A percentile compares a stretch with the other conserved stretches of the same genome.
These are phyloP conservation scores for Pythium rhizo-oryzae DNA, from an alignment of 352 stramenopile genomes.

Conservation along the genomic window DNA sequence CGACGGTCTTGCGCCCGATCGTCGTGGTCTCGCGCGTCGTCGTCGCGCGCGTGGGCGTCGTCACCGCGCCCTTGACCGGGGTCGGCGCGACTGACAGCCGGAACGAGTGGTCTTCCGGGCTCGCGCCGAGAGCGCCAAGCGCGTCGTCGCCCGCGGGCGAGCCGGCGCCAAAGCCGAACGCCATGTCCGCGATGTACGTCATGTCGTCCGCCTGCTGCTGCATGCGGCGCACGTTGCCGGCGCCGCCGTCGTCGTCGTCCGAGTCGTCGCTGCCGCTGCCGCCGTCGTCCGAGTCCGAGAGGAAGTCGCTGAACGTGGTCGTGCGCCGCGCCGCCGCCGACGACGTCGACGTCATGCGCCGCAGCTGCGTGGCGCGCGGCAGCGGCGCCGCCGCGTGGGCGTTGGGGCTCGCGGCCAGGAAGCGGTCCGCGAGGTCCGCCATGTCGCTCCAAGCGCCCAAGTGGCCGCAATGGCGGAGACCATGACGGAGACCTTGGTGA, in stretches of 20 bases:
- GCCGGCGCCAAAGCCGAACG: conserved; percentile 21
- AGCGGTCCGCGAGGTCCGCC: no score
- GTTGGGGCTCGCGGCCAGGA: no score
- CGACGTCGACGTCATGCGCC: conserved; percentile 23
- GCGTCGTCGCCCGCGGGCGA: conserved; percentile 1
- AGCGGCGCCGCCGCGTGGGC: no score
- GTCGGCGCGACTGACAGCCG: not conserved
- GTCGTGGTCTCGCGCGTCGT: not conserved
- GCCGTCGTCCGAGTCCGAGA: conserved; percentile 40
- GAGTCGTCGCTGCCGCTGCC: conserved; percentile 38
- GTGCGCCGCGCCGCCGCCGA: conserved; percentile 17
- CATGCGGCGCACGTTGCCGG: conserved; percentile 39
- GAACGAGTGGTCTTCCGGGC: conserved; percentile 11
- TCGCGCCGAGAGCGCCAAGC: not conserved
- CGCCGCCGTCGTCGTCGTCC: conserved; percentile 38
- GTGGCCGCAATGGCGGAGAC: no score
- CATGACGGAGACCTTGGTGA: no score
- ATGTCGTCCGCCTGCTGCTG: conserved; percentile 57
- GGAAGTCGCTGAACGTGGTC: conserved; percentile 44
- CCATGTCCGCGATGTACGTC: conserved; percentile 36
- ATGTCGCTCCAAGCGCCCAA: no score
- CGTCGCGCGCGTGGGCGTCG: not conserved
- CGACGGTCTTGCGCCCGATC: not conserved
- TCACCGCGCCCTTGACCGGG: not conserved
- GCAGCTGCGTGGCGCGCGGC: conserved; percentile 12